Evolutionary conservation across 352 stramenopile genomes (phyloP), one percentile per base, ranked within the genome.

Genomic region (Pythium phragmitis): DNA sequence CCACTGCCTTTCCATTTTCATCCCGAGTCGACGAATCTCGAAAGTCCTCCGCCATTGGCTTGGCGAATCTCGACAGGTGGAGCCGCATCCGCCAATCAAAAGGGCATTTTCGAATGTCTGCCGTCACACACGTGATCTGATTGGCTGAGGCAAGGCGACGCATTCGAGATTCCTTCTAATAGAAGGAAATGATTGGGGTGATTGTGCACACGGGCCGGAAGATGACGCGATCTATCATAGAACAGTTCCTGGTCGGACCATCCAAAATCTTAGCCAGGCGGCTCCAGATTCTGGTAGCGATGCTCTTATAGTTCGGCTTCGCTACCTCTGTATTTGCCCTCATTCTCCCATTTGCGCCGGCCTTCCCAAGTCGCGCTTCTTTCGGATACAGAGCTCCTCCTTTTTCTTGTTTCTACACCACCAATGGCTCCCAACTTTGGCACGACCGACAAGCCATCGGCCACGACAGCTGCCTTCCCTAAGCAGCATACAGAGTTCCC

Each of bases 11-110:
- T 42, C 9, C 37, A 12, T 17, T 42, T 42, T 16, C 37, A 28
- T 48, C 14, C 48, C 52, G 30, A 52, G n/a, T 60, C 50, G 48
- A 66, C 59, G 59, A 66, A 60, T 54, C 26, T 48, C 13, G 30
- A 60, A 43, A 37, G 13, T 17, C 41, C 16, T 30, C n/a, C 12
- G 1, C 34, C 19, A 67, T 67, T 67, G 60, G 60, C 26, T 14
- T 17, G 5, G 8, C 3, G 45, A 37, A 45, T 50, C 21, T 41
- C 2, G 34, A 13, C 46, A 49, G 48, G 19, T 48, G 28, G 33
- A 36, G 3, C 16, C 12, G 14, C 57, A 46, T 41, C 48, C 52
- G 37, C 60, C 60, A 67, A 67, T 67, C 50, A 60, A 9, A 67
- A n/a, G 33, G 14, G 37, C 14, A 26, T 17, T 39, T 39, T 48